Conservation (phyloP, 441 rosid genomes). For the Macaranga tanarius region DNA sequence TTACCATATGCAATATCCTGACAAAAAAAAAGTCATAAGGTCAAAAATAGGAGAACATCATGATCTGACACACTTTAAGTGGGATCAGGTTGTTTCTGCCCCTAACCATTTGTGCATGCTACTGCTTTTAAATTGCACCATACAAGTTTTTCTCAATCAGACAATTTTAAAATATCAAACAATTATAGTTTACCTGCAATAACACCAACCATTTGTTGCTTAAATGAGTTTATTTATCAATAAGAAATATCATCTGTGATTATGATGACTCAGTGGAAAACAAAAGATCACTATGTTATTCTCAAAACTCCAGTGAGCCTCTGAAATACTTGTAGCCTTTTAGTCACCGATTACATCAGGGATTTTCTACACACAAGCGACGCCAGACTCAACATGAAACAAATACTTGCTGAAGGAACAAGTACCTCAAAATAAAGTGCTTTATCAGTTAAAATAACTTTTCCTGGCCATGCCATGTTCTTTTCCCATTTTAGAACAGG, state of each 20-base stretch:
- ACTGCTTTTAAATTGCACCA: not conserved
- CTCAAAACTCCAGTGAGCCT: not conserved
- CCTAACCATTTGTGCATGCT: not conserved
- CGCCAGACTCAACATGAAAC: constrained; percentile 7
- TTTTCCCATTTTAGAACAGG: constrained; percentile 97
- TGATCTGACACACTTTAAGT: not conserved
- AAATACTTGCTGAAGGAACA: not conserved
- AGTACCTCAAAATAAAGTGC: constrained; percentile 94
- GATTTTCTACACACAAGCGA: not conserved
- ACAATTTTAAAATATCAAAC: not conserved
- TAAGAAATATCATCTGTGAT: not conserved
- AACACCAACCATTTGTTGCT: not conserved
- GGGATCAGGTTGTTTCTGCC: not conserved
- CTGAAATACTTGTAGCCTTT: not conserved
- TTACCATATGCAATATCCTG: not conserved
- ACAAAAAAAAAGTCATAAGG: not conserved
- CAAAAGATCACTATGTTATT: not conserved
- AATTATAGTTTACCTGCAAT: not conserved
- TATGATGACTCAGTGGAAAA: not conserved
- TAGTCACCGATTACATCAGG: not conserved
- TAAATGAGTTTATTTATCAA: not conserved
- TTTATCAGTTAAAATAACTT: constrained; percentile 75
- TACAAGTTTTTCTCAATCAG: not conserved
- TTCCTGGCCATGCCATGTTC: constrained; percentile 96
- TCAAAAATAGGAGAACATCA: not conserved